These are phyloP conservation scores for Trifolium fragiferum DNA, from an alignment of 306 rosid genomes.

Conservation along the genomic window DNA sequence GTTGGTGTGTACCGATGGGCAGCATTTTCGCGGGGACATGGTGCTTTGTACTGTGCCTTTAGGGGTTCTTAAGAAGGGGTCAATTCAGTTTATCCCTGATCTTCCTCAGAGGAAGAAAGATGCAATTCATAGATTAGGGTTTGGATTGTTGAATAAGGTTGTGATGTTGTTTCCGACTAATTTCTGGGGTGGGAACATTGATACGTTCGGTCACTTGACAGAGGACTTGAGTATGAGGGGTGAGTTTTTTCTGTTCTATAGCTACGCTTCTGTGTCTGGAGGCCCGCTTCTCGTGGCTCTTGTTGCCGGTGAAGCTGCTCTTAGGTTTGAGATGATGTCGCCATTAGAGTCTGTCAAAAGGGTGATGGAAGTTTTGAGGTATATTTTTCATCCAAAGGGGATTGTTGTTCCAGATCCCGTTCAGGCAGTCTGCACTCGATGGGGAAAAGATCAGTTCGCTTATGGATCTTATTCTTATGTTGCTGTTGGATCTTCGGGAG, in stretches of 20 bases:
- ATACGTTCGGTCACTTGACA: conserved; percentile 86
- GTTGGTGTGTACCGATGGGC: conserved; percentile 61
- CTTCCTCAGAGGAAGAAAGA: conserved; percentile 89
- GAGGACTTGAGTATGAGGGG: conserved; percentile 88
- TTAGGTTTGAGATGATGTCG: conserved; percentile 88
- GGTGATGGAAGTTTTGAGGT: conserved; percentile 71
- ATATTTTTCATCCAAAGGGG: conserved; percentile 77
- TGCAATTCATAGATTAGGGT: conserved; percentile 82
- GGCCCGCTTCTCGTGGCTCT: conserved; percentile 89
- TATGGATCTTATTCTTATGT: conserved; percentile 86
- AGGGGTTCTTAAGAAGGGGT: conserved; percentile 81
- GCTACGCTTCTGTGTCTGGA: conserved; percentile 91
- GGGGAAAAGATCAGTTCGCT: conserved; percentile 81
- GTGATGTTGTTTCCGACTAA: conserved; percentile 81
- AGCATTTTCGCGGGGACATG: conserved; percentile 74
- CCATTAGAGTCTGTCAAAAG: conserved; percentile 84
- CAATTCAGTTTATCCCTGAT: conserved; percentile 72
- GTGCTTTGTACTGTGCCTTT: conserved; percentile 84
- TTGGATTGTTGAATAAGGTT: conserved; percentile 85
- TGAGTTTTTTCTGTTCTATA: conserved; percentile 86
- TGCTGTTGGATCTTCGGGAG: conserved; percentile 89
- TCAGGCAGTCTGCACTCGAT: conserved; percentile 83
- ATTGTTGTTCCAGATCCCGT: conserved; percentile 80
- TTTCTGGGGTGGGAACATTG: conserved; percentile 93
- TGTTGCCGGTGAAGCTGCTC: conserved; percentile 87